Conservation (phyloP, 805 yeast species). For the Kodamaea jinghongensis region DNA sequence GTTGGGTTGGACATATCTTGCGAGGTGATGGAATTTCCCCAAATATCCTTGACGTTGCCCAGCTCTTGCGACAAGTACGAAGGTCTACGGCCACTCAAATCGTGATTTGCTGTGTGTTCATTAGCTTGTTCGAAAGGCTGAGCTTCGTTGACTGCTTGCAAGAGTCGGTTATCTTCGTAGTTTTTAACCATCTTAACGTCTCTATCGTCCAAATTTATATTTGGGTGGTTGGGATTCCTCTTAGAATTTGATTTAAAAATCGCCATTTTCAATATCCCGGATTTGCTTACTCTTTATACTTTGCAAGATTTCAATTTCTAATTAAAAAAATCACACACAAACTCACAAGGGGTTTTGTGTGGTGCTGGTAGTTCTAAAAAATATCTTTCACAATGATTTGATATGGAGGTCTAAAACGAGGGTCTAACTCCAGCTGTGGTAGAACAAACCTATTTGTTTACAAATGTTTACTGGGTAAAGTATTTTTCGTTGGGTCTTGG, state of each 20-base stretch:
- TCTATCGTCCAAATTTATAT: slow-evolving; percentile 17
- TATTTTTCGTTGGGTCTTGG: background rate
- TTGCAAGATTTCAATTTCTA: background rate
- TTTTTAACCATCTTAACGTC: slow-evolving; percentile 7
- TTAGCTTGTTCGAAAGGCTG: slow-evolving; percentile 84
- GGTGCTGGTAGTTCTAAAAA: too few species aligned
- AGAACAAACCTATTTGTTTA: background rate
- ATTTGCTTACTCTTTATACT: slow-evolving; percentile 4
- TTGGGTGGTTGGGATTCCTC: background rate
- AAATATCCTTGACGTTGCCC: slow-evolving; percentile 69
- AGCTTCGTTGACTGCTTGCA: slow-evolving; percentile 89
- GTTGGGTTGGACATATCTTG: slow-evolving; percentile 94
- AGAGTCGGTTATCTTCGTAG: slow-evolving; percentile 62
- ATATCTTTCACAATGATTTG: background rate
- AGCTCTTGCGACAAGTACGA: slow-evolving; percentile 47
- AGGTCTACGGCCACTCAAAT: slow-evolving; percentile 31
- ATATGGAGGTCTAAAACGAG: slow-evolving; percentile 1
- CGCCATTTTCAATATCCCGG: slow-evolving; percentile 20
- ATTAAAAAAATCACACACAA: background rate
- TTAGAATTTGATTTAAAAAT: slow-evolving; percentile 30
- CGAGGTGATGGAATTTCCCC: slow-evolving; percentile 74
- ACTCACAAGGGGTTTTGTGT: too few species aligned
- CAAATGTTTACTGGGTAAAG: background rate
- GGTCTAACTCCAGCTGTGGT: too few species aligned
- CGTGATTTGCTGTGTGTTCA: slow-evolving; percentile 31